phyloP scores from a whole-genome alignment of 2,329 filamentous ascomycete species.

The Cladosporium cucumerinum region DNA sequence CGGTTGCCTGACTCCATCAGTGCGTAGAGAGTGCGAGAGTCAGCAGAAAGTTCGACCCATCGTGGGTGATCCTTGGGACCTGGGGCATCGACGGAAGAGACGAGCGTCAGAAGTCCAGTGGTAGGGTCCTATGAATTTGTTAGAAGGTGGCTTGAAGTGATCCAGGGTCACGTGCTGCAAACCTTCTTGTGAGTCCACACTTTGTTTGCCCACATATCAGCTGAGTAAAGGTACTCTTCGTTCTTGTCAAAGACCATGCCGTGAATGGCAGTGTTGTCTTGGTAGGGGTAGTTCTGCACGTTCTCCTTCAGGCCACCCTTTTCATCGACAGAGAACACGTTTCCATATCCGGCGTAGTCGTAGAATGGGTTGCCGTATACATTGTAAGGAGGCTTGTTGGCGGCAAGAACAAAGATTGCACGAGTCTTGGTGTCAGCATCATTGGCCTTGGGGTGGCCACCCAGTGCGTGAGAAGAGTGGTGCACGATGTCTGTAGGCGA shows the following conservation, averaged over 20 bases:
- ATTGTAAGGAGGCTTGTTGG: conserved; percentile 70
- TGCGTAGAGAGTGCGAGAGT: conserved; percentile 75
- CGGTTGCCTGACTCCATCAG: conserved; percentile 89
- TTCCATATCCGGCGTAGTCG: conserved; percentile 75
- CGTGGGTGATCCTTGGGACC: conserved; percentile 72
- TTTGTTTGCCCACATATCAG: conserved; percentile 73
- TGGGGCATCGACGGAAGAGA: conserved; percentile 71
- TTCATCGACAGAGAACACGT: conserved; percentile 62
- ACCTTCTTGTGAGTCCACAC: conserved; percentile 78
- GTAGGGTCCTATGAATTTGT: conserved; percentile 40
- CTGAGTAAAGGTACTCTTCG: conserved; percentile 74
- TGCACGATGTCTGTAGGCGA: conserved; percentile 74
- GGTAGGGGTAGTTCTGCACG: conserved; percentile 71
- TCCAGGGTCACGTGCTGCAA: background rate
- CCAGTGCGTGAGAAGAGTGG: conserved; percentile 69
- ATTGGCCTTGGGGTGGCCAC: conserved; percentile 67
- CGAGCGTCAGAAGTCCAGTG: conserved; percentile 62
- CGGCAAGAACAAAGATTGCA: conserved; percentile 83
- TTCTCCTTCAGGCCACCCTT: conserved; percentile 59
- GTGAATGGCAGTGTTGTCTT: conserved; percentile 68
- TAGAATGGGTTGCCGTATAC: conserved; percentile 93
- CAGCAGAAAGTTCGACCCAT: conserved; percentile 82
- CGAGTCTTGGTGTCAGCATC: conserved; percentile 73
- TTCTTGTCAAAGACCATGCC: conserved; percentile 76
- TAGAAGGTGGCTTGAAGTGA: background rate